A percentile compares a stretch with the other conserved stretches of the same genome.
Evolutionary conservation across 2,329 filamentous ascomycete genomes (phyloP).

Genomic region (Dactylellina drechsleri): DNA sequence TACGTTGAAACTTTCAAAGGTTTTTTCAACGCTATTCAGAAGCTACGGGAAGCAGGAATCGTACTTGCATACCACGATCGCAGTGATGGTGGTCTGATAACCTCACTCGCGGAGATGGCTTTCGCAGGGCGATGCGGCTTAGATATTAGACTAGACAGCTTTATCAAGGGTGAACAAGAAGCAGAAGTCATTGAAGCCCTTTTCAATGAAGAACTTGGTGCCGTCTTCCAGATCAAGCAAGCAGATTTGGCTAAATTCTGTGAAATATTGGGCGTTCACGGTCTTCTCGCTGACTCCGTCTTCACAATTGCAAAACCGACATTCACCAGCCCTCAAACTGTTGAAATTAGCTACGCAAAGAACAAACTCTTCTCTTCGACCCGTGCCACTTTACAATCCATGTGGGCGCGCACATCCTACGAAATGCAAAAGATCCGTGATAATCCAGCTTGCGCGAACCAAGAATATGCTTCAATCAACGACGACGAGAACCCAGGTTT

Average conservation of each 20-base stretch:
- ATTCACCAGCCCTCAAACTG: conserved; percentile 67
- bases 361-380: conserved; percentile 75
- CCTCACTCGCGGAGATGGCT: conserved; percentile 95
- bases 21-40: conserved; percentile 86
- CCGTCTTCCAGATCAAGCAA: conserved; percentile 92
- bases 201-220: conserved; percentile 96
- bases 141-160: conserved; percentile 81
- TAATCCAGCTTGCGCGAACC: conserved; percentile 85
- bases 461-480: conserved; percentile 78
- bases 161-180: conserved; percentile 70
- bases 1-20: conserved; percentile 83
- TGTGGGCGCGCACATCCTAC: conserved; percentile 88
- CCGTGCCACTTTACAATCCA: conserved; percentile 80
- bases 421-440: conserved; percentile 91
- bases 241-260: conserved; percentile 85
- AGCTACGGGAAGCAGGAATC: conserved; percentile 73
- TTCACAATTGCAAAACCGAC: conserved; percentile 69
- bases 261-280: conserved; percentile 88
- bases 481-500: conserved; percentile 84
- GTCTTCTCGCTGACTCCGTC: conserved; percentile 75
- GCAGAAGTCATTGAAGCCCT: conserved; percentile 77
- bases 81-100: conserved; percentile 91
- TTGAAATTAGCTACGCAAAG: conserved; percentile 78
- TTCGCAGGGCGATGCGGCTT: conserved; percentile 92
- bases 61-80: conserved; percentile 95